Percentiles rank a stretch among this genome's conserved stretches.
Conservation (phyloP, 345 rosid genomes). For the Hibiscus tridactylites region DNA sequence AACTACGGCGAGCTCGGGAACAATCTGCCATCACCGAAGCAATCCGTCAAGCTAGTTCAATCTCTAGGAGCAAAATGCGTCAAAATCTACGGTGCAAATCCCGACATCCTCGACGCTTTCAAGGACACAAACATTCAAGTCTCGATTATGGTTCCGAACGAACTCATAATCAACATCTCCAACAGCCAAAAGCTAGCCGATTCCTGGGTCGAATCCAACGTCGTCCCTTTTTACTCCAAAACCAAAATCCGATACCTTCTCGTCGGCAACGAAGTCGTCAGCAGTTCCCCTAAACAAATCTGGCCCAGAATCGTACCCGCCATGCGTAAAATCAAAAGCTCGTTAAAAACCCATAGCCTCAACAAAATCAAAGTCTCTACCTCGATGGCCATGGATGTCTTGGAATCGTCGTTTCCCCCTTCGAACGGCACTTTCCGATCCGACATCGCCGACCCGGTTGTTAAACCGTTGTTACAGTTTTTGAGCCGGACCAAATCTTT, state of each 20-base stretch:
- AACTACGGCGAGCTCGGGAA: conserved; percentile 78
- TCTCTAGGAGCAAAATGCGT: conserved; percentile 53
- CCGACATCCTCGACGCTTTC: conserved; percentile 56
- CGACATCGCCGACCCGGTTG: conserved; percentile 47
- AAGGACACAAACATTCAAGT: conserved; percentile 47
- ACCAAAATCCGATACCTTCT: conserved; percentile 90
- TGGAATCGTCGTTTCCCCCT: conserved; percentile 72
- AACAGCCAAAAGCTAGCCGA: conserved; percentile 41
- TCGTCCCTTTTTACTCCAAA: conserved; percentile 45
- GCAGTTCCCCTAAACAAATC: conserved; percentile 33
- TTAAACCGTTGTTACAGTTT: conserved; percentile 76
- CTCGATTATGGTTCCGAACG: conserved; percentile 69
- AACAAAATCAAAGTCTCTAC: conserved; percentile 76
- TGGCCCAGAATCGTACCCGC: conserved; percentile 62
- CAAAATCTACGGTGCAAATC: conserved; percentile 78
- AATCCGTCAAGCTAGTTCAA: conserved; percentile 41
- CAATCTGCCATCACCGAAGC: conserved; percentile 54
- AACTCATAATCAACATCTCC: conserved; percentile 50
- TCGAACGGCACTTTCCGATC: conserved; percentile 73
- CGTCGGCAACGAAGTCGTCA: conserved; percentile 82
- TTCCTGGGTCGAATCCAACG: conserved; percentile 53
- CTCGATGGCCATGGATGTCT: conserved; percentile 59
- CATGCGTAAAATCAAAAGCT: conserved; percentile 55
- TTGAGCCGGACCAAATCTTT: conserved; percentile 84
- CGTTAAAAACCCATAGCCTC: conserved; percentile 35